Base-by-base conservation (phyloP, 2,329 filamentous ascomycete genomes). In the Cercospora janseana region DNA sequence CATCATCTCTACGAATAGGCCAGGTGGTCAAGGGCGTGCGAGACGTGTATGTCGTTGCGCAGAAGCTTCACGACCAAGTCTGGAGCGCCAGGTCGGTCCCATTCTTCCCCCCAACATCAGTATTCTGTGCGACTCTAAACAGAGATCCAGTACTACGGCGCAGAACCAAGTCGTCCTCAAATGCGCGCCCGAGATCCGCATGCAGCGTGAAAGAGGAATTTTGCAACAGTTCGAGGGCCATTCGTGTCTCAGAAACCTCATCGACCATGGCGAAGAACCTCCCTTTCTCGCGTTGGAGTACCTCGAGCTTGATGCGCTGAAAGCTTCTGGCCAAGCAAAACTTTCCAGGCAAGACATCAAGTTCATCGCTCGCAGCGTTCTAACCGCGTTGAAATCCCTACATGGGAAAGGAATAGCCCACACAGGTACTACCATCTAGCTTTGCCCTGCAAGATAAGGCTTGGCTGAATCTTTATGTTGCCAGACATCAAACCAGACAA, bases 401-500 rank as follows among this genome's bases (percentile, higher is more conserved):
- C 63, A 66, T 49, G 59, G 60, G 18, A 59, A 63, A 46, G 59
- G 58, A 2, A 61, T 56, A 41, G 63, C 63, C 23, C 63, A 66
- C 24, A 63, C 59, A 51, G 49, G 49, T 52, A 47, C 26, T 16
- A n/a, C 15, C 3, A 50, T 43, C 38, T 10, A 12, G 10, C 29
- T 43, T 18, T 38, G 24, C 9, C 21, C 28, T 27, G 23, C 10
- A 38, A 49, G 23, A 43, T 21, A 60, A 57, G 60, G 58, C 5
- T 41, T 20, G 24, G 34, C 49, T 50, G 31, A 54, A 27, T 13
- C 16, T 43, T 23, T 7, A 45, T 31, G 40, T 4, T 41, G 12
- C n/a, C 27, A 66, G 64, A 66, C 51, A 45, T 65, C 43, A 72
- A 71, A 44, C 67, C 62, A n/a, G 60, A 69, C 28, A 71, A 71